Evolutionary conservation across 257 asterid genomes (phyloP).

Genomic region (Fraxinus cuspidata): DNA sequence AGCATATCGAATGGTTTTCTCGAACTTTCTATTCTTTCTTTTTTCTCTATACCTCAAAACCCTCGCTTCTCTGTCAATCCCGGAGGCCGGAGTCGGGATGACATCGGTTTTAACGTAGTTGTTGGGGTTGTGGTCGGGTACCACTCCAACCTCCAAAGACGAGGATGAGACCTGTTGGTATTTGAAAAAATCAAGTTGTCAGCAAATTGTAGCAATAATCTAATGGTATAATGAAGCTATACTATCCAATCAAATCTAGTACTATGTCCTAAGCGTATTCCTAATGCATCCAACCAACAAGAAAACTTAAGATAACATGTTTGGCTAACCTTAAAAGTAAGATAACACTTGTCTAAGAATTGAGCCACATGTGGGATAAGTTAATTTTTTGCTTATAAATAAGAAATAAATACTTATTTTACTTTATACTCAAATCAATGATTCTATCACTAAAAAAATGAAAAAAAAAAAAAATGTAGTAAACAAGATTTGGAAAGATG

Average conservation of each 20-base stretch:
- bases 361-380: background rate
- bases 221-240: no score
- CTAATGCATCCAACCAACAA: no score
- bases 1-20: conserved; percentile 76
- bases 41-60: conserved; percentile 81
- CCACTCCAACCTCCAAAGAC: conserved; percentile 72
- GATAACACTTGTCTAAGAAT: no score
- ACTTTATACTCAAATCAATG: background rate
- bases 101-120: conserved; percentile 33
- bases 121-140: conserved; percentile 57
- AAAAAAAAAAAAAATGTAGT: background rate
- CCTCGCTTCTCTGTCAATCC: conserved; percentile 69
- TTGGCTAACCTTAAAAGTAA: no score
- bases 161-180: conserved; percentile 62
- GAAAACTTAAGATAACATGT: no score
- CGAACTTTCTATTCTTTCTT: conserved; percentile 68
- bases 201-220: background rate
- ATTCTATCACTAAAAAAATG: background rate
- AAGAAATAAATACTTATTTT: no score
- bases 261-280: no score
- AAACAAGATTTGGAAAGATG: background rate
- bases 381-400: no score
- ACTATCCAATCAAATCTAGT: no score
- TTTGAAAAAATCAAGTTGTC: background rate
- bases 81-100: conserved; percentile 42